These are phyloP conservation scores for Ilex asprella DNA, from an alignment of 257 asterid genomes.

Conservation along the genomic window DNA sequence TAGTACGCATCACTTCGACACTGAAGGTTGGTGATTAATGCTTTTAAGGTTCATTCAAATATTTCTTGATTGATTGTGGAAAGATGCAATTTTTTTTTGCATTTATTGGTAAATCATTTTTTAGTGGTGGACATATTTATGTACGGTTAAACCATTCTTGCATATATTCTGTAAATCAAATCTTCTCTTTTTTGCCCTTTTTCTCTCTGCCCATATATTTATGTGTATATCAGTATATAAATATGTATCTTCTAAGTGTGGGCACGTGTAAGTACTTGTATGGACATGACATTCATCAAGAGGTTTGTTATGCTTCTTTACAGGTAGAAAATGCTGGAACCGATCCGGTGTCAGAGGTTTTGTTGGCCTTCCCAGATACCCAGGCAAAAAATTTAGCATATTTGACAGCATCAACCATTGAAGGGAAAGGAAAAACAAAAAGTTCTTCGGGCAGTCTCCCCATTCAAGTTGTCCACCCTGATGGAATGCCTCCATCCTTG, in stretches of 20 bases:
- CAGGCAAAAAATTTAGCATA: conserved; percentile 62
- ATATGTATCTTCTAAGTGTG: too few relatives aligned
- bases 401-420: conserved; percentile 38
- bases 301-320: neutral
- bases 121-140: too few relatives aligned
- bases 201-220: too few relatives aligned
- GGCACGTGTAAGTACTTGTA: neutral
- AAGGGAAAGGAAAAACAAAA: conserved; percentile 73
- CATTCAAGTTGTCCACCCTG: conserved; percentile 41
- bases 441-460: conserved; percentile 42
- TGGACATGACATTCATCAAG: neutral
- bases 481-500: conserved; percentile 58
- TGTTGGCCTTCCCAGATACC: conserved; percentile 62
- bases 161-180: conserved; percentile 4
- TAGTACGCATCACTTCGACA: conserved; percentile 44
- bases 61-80: neutral
- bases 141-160: neutral
- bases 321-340: conserved; percentile 73
- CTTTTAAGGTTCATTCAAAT: neutral
- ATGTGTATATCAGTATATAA: too few relatives aligned
- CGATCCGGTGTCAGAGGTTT: conserved; percentile 48
- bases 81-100: too few relatives aligned
- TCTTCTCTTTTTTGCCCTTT: neutral
- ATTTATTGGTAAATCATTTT: too few relatives aligned
- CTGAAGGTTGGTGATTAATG: conserved; percentile 52